Evolutionary conservation across 2,329 filamentous ascomycete genomes (phyloP), one percentile per base, ranked within the genome.

Genomic region (Davidsoniella eucalypti): DNA sequence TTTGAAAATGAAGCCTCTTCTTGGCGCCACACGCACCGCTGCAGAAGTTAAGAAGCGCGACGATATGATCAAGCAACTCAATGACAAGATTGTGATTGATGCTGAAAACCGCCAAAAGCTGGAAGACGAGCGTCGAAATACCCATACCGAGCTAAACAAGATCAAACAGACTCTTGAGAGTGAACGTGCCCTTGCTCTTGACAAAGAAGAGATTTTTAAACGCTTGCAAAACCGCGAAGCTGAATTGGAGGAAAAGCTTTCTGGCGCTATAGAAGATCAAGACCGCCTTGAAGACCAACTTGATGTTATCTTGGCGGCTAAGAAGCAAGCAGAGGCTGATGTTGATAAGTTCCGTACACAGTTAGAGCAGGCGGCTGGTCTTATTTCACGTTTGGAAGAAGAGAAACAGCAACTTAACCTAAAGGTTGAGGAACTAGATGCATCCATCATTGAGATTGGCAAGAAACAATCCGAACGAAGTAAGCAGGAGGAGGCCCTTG

Each of bases 161-260:
- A 85, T 96, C 44, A 88, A 95, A 61, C 87, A 96, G 58, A 94
- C 86, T 0, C 72, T 99, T 2, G 93, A 98, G 63, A 94, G 88
- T 56, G 93, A 98, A 65, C 80, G 92, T 46, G 86, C 90, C n/a
- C 72, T 98, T 40, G 92, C 92, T 1, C 69, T 98, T 4, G 92
- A 99, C 65, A 98, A 98, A 63, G 93, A 99, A 61, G 92, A 98
- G 60, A 98, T 99, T 54, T 98, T 96, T 71, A 93, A 90, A 61
- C 79, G 93, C n/a, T 71, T 98, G 18, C 92, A 95, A 61, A 69
- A 82, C 49, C 83, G 92, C n/a, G 92, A 98, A 65, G 75, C 80
- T 9, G 90, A 98, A 61, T 74, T 99, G 3, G 85, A 82, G 48
- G 93, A 98, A 60, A 95, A 96, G 67, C 75, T 99, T 25, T 77